A percentile compares a stretch with the other conserved stretches of the same genome.
Evolutionary conservation across 108 stramenopile species (phyloP).

Genomic region (Epithemia pelagica): DNA sequence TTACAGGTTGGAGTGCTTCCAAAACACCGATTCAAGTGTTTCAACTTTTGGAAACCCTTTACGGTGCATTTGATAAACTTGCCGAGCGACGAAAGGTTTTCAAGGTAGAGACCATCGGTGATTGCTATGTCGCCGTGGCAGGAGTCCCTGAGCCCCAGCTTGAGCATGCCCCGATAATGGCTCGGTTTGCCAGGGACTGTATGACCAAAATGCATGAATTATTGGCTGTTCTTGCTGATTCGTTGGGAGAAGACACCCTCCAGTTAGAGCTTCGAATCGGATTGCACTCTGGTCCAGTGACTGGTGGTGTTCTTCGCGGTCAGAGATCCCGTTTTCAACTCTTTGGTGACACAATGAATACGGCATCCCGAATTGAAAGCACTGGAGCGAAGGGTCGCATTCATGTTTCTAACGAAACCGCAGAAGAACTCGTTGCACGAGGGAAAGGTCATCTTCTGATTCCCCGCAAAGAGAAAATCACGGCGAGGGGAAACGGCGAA

Average conservation of each 20-base stretch:
- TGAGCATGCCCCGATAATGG: slow-evolving; percentile 14
- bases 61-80: slow-evolving; percentile 38
- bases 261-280: slow-evolving; percentile 16
- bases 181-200: slow-evolving; percentile 23
- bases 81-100: slow-evolving; percentile 10
- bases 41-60: slow-evolving; percentile 32
- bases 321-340: slow-evolving; percentile 9
- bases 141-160: slow-evolving; percentile 8
- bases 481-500: slow-evolving; percentile 42
- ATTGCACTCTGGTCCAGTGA: slow-evolving; percentile 18
- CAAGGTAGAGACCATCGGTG: slow-evolving; percentile 9
- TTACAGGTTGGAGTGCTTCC: slow-evolving; percentile 42
- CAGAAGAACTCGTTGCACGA: not conserved
- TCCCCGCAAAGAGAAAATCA: slow-evolving; percentile 25
- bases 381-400: not conserved
- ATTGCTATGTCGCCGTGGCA: slow-evolving; percentile 14
- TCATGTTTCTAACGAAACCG: not conserved
- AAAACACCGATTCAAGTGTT: slow-evolving; percentile 37
- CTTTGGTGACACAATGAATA: not conserved
- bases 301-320: slow-evolving; percentile 17
- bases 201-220: slow-evolving; percentile 15
- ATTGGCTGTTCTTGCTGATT: slow-evolving; percentile 7
- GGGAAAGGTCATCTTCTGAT: slow-evolving; percentile 24
- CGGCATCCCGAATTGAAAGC: not conserved
- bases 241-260: slow-evolving; percentile 17